These are phyloP conservation scores for Sclerotinia nivalis DNA, from an alignment of 2,329 filamentous ascomycete genomes.

Conservation along the genomic window DNA sequence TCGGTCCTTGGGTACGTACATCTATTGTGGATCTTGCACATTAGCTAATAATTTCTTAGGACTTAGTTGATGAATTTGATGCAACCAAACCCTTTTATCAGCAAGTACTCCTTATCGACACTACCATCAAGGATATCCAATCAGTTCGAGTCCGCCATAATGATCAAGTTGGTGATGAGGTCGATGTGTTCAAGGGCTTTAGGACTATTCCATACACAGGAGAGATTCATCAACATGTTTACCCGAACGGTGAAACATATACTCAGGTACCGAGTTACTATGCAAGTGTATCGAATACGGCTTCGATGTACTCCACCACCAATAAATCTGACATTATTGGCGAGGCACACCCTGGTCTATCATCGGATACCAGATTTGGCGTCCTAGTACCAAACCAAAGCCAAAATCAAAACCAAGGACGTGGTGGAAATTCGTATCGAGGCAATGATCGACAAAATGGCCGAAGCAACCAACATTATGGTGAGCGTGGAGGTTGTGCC, in stretches of 20 bases:
- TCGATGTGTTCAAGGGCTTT: slow-evolving; percentile 18
- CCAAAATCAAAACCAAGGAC: neutral
- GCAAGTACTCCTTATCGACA: slow-evolving; percentile 32
- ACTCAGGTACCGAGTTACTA: slow-evolving; percentile 14
- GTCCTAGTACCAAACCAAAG: neutral
- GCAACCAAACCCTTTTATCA: slow-evolving; percentile 28
- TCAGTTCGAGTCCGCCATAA: slow-evolving; percentile 25
- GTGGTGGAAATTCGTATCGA: neutral
- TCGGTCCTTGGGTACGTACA: slow-evolving; percentile 28
- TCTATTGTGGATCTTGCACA: neutral
- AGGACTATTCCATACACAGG: slow-evolving; percentile 15
- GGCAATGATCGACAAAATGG: neutral
- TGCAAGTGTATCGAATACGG: slow-evolving; percentile 9
- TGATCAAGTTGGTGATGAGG: slow-evolving; percentile 10
- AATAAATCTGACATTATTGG: slow-evolving; percentile 17
- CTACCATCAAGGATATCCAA: slow-evolving; percentile 29
- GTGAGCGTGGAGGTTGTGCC: neutral
- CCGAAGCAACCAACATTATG: neutral
- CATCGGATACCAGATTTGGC: slow-evolving; percentile 18
- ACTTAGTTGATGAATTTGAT: slow-evolving; percentile 31
- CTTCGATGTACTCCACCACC: neutral
- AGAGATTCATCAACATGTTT: neutral
- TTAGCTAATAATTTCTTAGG: slow-evolving; percentile 27
- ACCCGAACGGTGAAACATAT: slow-evolving; percentile 2
- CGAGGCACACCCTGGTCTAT: slow-evolving; percentile 16